Base-by-base conservation (phyloP, 345 rosid genomes). In the Brassica cretica region DNA sequence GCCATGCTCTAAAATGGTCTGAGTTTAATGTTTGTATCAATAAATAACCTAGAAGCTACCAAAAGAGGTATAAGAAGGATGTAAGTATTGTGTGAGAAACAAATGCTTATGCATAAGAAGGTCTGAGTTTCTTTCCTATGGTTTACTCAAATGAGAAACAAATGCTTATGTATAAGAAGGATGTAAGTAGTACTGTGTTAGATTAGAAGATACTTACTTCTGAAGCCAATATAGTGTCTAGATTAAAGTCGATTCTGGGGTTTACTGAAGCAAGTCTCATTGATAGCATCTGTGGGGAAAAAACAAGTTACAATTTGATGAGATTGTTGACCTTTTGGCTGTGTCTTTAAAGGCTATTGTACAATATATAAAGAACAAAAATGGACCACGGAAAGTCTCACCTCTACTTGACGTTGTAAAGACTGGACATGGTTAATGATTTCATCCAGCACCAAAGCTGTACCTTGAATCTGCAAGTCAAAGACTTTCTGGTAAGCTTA, bases 381-480 rank as follows among this genome's bases (percentile, higher is more conserved):
- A 0, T 64, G 72, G 76, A 75, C 76, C 70, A 80, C 64, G 65
- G 82, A 66, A 76, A 81, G 70, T 77, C 89, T 87, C 66, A 91
- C 99, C 99, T 96, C 99, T 76, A 96, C 99, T 86, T 96, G 96
- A 64, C 83, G 90, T 76, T 96, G 99, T 76, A 96, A 84, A 19
- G 86, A 90, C 75, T 93, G 98, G 44, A 96, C 98, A 64, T 96
- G 99, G 80, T 87, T 93, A 84, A 96, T 96, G 73, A 96, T 96
- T 80, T 96, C 97, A 85, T 93, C 99, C 70, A 96, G 80, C 72
- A 96, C 96, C 81, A 89, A 76, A 14, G 99, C 97, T 59, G 98
- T 93, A 58, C 99, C 98, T 70, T 97, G 90, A 58, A 96, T 96
- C 99, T 96, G 90, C 86, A 77, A 44, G 70, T 66, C 64, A 75